A percentile compares a stretch with the other conserved stretches of the same genome.
phyloP scores from a whole-genome alignment of 2,329 filamentous ascomycete species.

The Colletotrichum scovillei region DNA sequence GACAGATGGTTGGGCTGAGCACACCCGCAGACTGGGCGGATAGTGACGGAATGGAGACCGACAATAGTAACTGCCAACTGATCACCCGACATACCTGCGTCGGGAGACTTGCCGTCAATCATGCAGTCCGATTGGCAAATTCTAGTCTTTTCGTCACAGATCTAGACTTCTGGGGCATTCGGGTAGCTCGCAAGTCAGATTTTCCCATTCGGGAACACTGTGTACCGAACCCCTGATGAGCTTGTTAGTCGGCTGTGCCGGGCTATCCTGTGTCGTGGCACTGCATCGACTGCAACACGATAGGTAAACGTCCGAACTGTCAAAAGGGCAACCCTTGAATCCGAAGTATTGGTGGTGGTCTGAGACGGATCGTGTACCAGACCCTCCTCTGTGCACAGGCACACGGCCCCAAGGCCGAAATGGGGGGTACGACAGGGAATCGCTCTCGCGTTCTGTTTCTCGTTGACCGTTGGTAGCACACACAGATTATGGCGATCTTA shows the following conservation, averaged over 20 bases:
- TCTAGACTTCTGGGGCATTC: neutral
- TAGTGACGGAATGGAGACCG: neutral
- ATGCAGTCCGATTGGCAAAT: neutral
- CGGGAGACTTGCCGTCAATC: too few relatives aligned
- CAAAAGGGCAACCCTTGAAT: conserved; percentile 1
- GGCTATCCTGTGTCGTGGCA: neutral
- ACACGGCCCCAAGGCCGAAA: neutral
- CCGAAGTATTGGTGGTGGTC: conserved; percentile 6
- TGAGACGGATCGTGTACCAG: conserved; percentile 25
- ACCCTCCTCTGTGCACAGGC: conserved; percentile 14
- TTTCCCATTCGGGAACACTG: neutral
- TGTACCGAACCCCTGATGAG: neutral
- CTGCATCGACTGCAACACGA: neutral
- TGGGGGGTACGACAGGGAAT: neutral
- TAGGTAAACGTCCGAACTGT: conserved; percentile 21
- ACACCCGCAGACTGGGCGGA: neutral
- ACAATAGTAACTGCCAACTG: neutral
- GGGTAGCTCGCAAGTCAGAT: neutral
- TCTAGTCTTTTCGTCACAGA: neutral
- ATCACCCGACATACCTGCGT: neutral
- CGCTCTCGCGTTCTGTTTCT: neutral
- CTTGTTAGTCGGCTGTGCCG: neutral
- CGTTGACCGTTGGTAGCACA: neutral
- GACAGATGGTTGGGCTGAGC: neutral
- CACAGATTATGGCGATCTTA: neutral